Evolutionary conservation across 2,329 filamentous ascomycete genomes (phyloP).

Genomic region (Pseudocercospora crystallina): DNA sequence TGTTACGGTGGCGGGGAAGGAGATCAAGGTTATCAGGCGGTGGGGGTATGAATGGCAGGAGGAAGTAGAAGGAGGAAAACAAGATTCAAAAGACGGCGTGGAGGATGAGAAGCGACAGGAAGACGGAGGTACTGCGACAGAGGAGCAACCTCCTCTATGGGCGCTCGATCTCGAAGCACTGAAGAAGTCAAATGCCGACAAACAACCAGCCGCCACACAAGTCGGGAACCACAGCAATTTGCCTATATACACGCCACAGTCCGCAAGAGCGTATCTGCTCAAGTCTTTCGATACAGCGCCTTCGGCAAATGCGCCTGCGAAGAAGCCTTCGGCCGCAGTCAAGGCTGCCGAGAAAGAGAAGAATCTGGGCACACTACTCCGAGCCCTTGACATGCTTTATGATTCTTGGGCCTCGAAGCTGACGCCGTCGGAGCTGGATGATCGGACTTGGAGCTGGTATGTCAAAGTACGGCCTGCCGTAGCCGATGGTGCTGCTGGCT

Average conservation of each 20-base stretch:
- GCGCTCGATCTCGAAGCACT: constrained; percentile 59
- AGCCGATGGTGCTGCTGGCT: constrained; percentile 70
- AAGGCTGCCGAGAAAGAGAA: constrained; percentile 63
- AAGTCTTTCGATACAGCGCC: constrained; percentile 58
- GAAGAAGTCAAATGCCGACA: constrained; percentile 41
- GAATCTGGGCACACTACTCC: constrained; percentile 69
- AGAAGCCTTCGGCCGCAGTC: constrained; percentile 56
- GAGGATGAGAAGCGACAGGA: constrained; percentile 25
- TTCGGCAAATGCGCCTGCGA: constrained; percentile 35
- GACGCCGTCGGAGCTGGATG: constrained; percentile 66
- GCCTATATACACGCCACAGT: constrained; percentile 72
- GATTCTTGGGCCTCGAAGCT: constrained; percentile 71
- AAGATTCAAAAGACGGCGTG: constrained; percentile 35
- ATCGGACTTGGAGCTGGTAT: constrained; percentile 80
- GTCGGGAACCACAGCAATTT: constrained; percentile 49
- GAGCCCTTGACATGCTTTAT: constrained; percentile 69
- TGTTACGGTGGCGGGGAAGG: constrained; percentile 69
- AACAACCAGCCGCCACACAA: constrained; percentile 22
- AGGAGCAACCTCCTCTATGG: constrained; percentile 55
- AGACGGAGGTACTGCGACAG: constrained; percentile 7
- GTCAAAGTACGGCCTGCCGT: constrained; percentile 73
- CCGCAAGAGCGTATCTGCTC: constrained; percentile 60
- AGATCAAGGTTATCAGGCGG: constrained; percentile 73
- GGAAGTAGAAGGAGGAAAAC: constrained; percentile 18
- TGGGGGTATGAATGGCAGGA: constrained; percentile 67